phyloP scores from a whole-genome alignment of 768 basidiomycete species.

The Tricholoma saponaceum region DNA sequence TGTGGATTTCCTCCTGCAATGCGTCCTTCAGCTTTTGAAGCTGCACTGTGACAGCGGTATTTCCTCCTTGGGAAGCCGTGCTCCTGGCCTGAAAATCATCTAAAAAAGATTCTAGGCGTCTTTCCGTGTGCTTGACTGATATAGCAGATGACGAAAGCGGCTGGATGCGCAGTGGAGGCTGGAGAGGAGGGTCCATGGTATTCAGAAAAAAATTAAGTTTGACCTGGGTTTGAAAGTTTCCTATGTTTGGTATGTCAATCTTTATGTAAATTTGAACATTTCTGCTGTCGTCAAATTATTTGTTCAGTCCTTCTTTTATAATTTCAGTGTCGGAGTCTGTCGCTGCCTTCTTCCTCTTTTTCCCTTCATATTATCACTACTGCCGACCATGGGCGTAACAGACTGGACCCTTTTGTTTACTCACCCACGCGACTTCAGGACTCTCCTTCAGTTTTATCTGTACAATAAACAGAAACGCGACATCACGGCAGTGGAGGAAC shows the following conservation, averaged over 20 bases:
- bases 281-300: too few relatives aligned
- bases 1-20: conserved; percentile 44
- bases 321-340: too few relatives aligned
- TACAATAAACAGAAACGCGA: conserved; percentile 82
- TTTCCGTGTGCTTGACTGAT: conserved; percentile 36
- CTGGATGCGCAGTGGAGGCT: conserved; percentile 45
- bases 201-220: too few relatives aligned
- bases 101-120: conserved; percentile 41
- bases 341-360: too few relatives aligned
- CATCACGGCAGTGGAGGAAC: conserved; percentile 70
- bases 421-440: conserved; percentile 81
- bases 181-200: conserved; percentile 44
- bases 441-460: conserved; percentile 76
- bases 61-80: conserved; percentile 44
- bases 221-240: conserved; percentile 1
- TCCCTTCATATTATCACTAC: background rate
- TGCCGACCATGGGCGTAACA: conserved; percentile 43
- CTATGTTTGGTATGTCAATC: too few relatives aligned
- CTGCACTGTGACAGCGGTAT: conserved; percentile 54
- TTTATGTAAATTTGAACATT: too few relatives aligned
- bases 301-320: too few relatives aligned
- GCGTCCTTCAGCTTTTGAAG: conserved; percentile 53
- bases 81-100: conserved; percentile 45
- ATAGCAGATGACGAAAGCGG: conserved; percentile 31
- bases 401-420: conserved; percentile 70